These are phyloP conservation scores for Suillus tomentosus DNA, from an alignment of 768 basidiomycete species.

Conservation along the genomic window DNA sequence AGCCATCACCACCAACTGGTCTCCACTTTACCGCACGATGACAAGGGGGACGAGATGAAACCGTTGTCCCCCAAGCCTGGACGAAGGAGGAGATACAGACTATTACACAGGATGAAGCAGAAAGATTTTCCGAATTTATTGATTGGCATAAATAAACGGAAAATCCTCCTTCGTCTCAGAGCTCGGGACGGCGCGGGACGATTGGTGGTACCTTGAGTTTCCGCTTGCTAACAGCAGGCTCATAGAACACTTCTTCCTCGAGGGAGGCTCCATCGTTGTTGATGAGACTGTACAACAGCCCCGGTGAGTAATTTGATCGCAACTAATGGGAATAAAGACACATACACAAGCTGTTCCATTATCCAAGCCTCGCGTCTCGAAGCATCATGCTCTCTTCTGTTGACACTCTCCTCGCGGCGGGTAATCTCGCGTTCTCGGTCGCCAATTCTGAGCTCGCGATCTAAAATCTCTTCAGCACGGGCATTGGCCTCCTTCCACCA, in stretches of 20 bases:
- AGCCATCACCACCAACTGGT: conserved; percentile 35
- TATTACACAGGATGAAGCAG: conserved; percentile 53
- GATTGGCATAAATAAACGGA: conserved; percentile 38
- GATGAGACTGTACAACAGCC: conserved; percentile 49
- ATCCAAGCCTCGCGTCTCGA: conserved; percentile 88
- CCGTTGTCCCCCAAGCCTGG: conserved; percentile 90
- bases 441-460: conserved; percentile 82
- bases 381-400: conserved; percentile 85
- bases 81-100: conserved; percentile 86
- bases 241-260: conserved; percentile 83
- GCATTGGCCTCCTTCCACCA: conserved; percentile 70
- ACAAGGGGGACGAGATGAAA: conserved; percentile 78
- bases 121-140: conserved; percentile 27
- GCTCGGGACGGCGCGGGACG: conserved; percentile 85
- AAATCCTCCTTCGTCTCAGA: conserved; percentile 91
- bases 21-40: conserved; percentile 42
- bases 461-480: conserved; percentile 79
- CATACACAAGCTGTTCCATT: conserved; percentile 90
- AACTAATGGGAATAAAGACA: conserved; percentile 12
- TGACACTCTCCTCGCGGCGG: conserved; percentile 82
- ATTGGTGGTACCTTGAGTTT: conserved; percentile 91
- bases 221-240: conserved; percentile 65
- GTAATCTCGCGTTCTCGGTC: conserved; percentile 87
- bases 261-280: conserved; percentile 69
- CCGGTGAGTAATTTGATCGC: conserved; percentile 10